These are phyloP conservation scores for Cordyceps cicadae DNA, from an alignment of 2,329 filamentous ascomycete genomes.

Conservation along the genomic window DNA sequence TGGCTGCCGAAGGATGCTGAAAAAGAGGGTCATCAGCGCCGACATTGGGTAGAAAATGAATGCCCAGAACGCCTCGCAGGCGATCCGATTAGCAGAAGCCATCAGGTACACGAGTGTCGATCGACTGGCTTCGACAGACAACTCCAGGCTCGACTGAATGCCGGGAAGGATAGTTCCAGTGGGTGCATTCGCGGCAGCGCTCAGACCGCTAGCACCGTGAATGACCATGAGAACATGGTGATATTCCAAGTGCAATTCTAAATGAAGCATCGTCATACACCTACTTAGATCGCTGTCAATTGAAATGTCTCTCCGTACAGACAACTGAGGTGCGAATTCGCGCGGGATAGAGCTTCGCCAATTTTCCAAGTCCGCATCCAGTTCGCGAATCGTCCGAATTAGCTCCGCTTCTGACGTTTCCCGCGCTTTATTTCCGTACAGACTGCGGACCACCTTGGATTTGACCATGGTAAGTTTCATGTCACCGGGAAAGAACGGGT, in stretches of 20 bases:
- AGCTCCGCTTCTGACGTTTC: slow-evolving; percentile 47
- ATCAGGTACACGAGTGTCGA: slow-evolving; percentile 43
- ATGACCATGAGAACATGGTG: slow-evolving; percentile 47
- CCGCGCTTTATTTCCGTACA: slow-evolving; percentile 41
- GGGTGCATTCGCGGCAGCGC: slow-evolving; percentile 28
- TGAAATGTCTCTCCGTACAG: slow-evolving; percentile 24
- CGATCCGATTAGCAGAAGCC: slow-evolving; percentile 32
- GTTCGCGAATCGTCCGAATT: slow-evolving; percentile 44
- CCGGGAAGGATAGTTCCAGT: slow-evolving; percentile 30
- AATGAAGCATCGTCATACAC: slow-evolving; percentile 36
- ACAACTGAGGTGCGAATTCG: slow-evolving; percentile 38
- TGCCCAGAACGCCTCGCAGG: slow-evolving; percentile 43
- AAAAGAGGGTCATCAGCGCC: slow-evolving; percentile 46
- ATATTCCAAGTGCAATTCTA: slow-evolving; percentile 46
- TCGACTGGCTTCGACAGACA: slow-evolving; percentile 48
- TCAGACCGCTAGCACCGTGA: slow-evolving; percentile 46
- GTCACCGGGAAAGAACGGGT: slow-evolving; percentile 37
- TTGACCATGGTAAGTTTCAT: slow-evolving; percentile 43
- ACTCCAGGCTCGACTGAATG: slow-evolving; percentile 42
- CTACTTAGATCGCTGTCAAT: slow-evolving; percentile 18
- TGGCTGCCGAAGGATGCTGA: slow-evolving; percentile 43
- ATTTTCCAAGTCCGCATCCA: slow-evolving; percentile 47
- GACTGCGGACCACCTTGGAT: slow-evolving; percentile 35
- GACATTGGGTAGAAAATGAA: slow-evolving; percentile 49
- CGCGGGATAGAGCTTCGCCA: slow-evolving; percentile 44